Evolutionary conservation across 129 eudicot species (phyloP), one percentile per base, ranked within the genome.

Genomic region (Helichrysum umbraculigerum): DNA sequence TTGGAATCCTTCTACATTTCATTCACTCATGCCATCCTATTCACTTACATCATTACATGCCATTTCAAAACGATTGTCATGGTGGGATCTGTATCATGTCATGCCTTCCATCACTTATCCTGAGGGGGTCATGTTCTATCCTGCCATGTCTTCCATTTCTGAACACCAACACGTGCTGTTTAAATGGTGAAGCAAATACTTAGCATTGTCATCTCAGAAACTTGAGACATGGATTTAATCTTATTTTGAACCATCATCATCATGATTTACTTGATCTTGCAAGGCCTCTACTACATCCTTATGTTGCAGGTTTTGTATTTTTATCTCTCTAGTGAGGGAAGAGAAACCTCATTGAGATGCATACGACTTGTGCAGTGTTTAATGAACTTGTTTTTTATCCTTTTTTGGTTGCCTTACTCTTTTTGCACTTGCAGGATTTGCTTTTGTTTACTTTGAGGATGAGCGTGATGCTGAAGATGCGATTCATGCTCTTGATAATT

Each of bases 381-480:
- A 71, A 11, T 44, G 29, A 54, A 62, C 66, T 39, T 15, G 11
- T 66, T 73, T 39, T 7, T 19, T 3, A 3, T 14, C 34, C 3
- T 17, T 44, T 14, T 35, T 32, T 39, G 34, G 72, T 2, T 77
- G n/a, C 35, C 77, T 70, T 33, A 70, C 70, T 19, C 7, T 65
- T 73, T 61, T 83, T 59, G 47, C 72, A 33, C 60, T 61, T 82
- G 75, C 85, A 94, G 98, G 98, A 39, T 94, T 76, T 81, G 98
- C 98, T 42, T 94, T 94, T 87, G 96, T 94, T 77, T 94, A 91
- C 83, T 89, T 84, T 64, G 98, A 91, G 84, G 98, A 91, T 69
- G 98, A 94, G 52, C 98, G 96, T 64, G 98, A 94, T 81, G 98
- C 96, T 8, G 87, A 85, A 73, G 98, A 94, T 81, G 96, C 97